Percentiles rank a stretch among this genome's conserved stretches.
phyloP scores from a whole-genome alignment of 1,284 basidiomycete genomes.

The Meripilus lineatus region DNA sequence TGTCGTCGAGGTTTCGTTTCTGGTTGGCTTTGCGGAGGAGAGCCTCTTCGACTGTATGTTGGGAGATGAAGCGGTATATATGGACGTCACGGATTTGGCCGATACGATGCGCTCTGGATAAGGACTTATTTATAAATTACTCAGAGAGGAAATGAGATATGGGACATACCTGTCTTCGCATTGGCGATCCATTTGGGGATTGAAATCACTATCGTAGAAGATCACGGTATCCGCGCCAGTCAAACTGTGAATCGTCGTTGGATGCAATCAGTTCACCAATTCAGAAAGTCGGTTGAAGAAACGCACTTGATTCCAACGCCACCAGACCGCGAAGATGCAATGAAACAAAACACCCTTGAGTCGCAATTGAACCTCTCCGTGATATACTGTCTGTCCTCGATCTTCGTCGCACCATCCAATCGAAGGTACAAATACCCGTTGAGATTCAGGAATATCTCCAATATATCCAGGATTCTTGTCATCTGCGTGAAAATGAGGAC shows the following conservation, averaged over 20 bases:
- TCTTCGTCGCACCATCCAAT: conserved; percentile 92
- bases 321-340: conserved; percentile 89
- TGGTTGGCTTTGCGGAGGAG: conserved; percentile 96
- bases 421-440: conserved; percentile 93
- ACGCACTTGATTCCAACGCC: conserved; percentile 94
- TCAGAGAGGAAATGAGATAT: background rate
- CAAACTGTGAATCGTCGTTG: conserved; percentile 41
- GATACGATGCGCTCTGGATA: conserved; percentile 79
- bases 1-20: conserved; percentile 86
- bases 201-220: conserved; percentile 97
- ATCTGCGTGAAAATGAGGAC: conserved; percentile 97
- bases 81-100: conserved; percentile 97
- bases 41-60: conserved; percentile 93
- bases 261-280: conserved; percentile 5
- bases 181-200: conserved; percentile 95
- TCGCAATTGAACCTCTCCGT: conserved; percentile 98
- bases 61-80: conserved; percentile 93
- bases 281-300: background rate
- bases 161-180: conserved; percentile 85
- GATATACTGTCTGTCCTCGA: conserved; percentile 93
- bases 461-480: conserved; percentile 91
- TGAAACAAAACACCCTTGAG: conserved; percentile 87
- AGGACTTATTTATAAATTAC: conserved; percentile 6
- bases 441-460: conserved; percentile 91
- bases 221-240: conserved; percentile 97